Conservation (phyloP, 768 basidiomycete species). For the Jaapia argillacea region DNA sequence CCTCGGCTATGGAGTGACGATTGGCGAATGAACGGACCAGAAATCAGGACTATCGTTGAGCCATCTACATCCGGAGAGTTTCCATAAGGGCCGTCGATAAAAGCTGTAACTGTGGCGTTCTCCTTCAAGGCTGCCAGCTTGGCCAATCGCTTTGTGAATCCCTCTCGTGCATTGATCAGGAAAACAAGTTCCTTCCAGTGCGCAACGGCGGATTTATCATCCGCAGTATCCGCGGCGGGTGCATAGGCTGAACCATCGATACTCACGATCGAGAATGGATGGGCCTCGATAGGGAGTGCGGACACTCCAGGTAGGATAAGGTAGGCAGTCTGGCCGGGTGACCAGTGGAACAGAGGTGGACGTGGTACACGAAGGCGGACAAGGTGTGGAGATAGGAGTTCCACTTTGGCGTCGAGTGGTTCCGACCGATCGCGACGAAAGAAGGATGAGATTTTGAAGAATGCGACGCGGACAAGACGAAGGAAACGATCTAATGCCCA, state of each 20-base stretch:
- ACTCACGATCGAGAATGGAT: conserved; percentile 10
- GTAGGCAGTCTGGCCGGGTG: conserved; percentile 8
- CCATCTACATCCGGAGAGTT: neutral
- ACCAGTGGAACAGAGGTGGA: conserved; percentile 5
- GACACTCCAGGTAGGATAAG: conserved; percentile 9
- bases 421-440: neutral
- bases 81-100: neutral
- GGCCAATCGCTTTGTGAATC: neutral
- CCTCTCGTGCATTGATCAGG: neutral
- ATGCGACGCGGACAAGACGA: conserved; percentile 1
- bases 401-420: conserved; percentile 4
- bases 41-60: neutral
- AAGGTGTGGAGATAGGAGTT: conserved; percentile 4
- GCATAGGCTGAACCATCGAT: conserved; percentile 5
- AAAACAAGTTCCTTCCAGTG: neutral
- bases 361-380: conserved; percentile 5
- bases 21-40: neutral
- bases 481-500: conserved; percentile 6
- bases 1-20: neutral
- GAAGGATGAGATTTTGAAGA: neutral
- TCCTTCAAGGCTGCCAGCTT: neutral
- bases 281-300: conserved; percentile 8
- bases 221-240: neutral
- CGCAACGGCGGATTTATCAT: neutral
- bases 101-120: neutral